Evolutionary conservation across 306 rosid species (phyloP).

Genomic region (Gillenia trifoliata): DNA sequence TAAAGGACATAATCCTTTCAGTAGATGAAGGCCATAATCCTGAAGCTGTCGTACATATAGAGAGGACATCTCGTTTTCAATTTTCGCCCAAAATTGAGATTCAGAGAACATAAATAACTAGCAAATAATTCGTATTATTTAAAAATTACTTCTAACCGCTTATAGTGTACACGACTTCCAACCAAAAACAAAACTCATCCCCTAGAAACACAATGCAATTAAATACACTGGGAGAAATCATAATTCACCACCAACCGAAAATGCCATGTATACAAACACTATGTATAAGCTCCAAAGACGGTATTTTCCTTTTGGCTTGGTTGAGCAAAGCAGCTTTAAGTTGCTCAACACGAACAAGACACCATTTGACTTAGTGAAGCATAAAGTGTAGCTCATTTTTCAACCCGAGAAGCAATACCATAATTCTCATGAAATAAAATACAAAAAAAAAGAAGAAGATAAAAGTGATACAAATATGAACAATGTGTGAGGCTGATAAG

Average conservation of each 20-base stretch:
- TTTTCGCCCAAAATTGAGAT: conserved; percentile 1
- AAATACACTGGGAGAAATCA: neutral
- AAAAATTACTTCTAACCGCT: neutral
- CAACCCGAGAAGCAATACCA: neutral
- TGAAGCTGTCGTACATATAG: conserved; percentile 45
- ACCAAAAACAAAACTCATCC: too few relatives aligned
- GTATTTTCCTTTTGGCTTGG: neutral
- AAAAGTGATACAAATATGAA: conserved; percentile 11
- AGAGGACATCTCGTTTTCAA: conserved; percentile 14
- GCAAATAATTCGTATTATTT: neutral
- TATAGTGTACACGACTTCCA: too few relatives aligned
- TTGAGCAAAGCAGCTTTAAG: neutral
- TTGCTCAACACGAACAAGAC: neutral
- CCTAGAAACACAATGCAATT: neutral
- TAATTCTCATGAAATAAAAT: conserved; percentile 1
- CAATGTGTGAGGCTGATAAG: conserved; percentile 16
- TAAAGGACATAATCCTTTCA: conserved; percentile 64
- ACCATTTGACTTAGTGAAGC: neutral
- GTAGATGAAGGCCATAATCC: conserved; percentile 66
- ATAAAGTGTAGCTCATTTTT: neutral
- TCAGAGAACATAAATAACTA: neutral
- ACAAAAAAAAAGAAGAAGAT: neutral
- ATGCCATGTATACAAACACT: neutral
- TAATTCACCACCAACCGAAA: neutral
- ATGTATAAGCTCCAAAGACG: neutral